phyloP scores from a whole-genome alignment of 805 yeast species.

The Myxozyma mucilagina region DNA sequence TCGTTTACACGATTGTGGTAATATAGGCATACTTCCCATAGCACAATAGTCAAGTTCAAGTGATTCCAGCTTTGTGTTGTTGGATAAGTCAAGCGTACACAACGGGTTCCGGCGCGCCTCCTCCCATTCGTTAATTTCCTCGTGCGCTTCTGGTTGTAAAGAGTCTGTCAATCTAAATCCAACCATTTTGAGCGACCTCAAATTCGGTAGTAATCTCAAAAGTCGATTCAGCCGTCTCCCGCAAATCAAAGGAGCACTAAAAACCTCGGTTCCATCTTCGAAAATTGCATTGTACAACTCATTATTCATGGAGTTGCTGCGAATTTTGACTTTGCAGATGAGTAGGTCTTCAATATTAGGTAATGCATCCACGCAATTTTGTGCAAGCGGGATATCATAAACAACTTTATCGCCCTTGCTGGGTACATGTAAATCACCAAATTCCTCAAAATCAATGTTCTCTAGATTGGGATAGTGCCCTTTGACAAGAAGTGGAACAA shows the following conservation, averaged over 20 bases:
- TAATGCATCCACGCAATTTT: conserved; percentile 1
- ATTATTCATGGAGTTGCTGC: neutral
- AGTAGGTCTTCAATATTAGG: neutral
- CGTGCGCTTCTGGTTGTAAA: neutral
- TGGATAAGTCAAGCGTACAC: neutral
- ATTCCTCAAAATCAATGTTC: conserved; percentile 4
- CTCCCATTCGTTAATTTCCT: neutral
- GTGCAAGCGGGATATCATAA: conserved; percentile 2
- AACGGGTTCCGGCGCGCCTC: neutral
- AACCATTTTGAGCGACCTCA: neutral
- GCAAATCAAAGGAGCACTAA: conserved; percentile 1
- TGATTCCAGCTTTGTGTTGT: neutral
- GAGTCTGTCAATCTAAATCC: neutral
- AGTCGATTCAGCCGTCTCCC: conserved; percentile 9
- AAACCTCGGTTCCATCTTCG: neutral
- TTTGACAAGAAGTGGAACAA: conserved; percentile 10
- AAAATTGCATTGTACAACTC: neutral
- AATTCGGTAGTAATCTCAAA: conserved; percentile 6
- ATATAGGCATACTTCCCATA: conserved; percentile 8
- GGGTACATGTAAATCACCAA: neutral
- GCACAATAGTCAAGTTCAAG: neutral
- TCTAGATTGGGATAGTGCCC: conserved; percentile 9
- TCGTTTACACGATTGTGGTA: conserved; percentile 5
- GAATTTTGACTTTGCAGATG: neutral
- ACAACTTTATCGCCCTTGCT: conserved; percentile 6